A percentile compares a stretch with the other conserved stretches of the same genome.
Evolutionary conservation across 208 protist species (phyloP).

Genomic region (Acanthamoeba sp.): DNA sequence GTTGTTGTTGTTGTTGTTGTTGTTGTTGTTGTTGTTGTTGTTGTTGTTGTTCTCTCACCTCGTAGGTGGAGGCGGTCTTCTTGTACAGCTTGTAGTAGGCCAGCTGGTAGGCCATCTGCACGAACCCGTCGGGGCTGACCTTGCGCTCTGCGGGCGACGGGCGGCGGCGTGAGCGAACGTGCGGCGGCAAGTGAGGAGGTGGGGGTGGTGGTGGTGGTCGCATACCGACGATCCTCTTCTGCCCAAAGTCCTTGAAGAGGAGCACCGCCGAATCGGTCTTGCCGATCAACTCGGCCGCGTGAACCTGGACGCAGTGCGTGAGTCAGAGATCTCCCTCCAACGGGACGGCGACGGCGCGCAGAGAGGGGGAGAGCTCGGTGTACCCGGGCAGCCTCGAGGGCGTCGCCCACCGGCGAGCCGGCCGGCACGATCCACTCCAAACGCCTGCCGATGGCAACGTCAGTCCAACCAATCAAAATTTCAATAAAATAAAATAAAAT

Average conservation of each 20-base stretch:
- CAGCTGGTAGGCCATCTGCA: constrained; percentile 76
- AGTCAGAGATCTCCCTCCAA: too few species aligned
- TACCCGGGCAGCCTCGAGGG: background rate
- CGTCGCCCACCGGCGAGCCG: background rate
- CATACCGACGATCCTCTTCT: constrained; percentile 26
- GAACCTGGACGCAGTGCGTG: too few species aligned
- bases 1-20: too few species aligned
- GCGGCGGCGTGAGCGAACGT: too few species aligned
- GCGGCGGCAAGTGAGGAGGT: background rate
- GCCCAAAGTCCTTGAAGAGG: constrained; percentile 26
- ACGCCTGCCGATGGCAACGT: background rate
- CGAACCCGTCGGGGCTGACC: constrained; percentile 73
- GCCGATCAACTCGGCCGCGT: background rate
- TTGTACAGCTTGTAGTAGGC: constrained; percentile 64
- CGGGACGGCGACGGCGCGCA: too few species aligned
- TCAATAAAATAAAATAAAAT: too few species aligned
- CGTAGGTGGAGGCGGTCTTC: constrained; percentile 69
- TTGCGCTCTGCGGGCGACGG: constrained; percentile 8
- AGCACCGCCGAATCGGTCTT: constrained; percentile 27
- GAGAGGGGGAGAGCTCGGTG: too few species aligned
- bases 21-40: too few species aligned
- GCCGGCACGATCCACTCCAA: constrained; percentile 36
- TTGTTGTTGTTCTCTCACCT: background rate
- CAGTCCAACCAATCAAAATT: too few species aligned
- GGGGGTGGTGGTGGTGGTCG: background rate